Percentiles rank a stretch among this genome's conserved stretches.
phyloP scores from a whole-genome alignment of 2,329 filamentous ascomycete genomes.

The Penicillium sp. region DNA sequence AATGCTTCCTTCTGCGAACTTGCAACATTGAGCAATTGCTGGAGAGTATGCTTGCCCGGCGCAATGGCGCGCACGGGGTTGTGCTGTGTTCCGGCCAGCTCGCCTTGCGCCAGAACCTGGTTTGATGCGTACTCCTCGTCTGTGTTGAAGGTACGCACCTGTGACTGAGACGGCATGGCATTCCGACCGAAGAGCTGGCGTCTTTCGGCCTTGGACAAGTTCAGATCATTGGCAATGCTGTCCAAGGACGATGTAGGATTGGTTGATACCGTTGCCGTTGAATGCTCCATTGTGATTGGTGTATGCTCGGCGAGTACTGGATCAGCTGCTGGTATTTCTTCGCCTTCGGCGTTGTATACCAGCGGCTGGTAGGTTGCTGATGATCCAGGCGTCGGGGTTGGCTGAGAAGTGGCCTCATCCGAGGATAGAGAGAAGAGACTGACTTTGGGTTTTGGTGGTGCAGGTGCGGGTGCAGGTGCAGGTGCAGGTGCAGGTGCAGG shows the following conservation, averaged over 20 bases:
- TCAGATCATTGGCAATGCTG: constrained; percentile 71
- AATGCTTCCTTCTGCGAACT: constrained; percentile 79
- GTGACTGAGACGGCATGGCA: constrained; percentile 52
- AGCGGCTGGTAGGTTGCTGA: constrained; percentile 39
- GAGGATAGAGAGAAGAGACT: constrained; percentile 44
- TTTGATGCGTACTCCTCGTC: constrained; percentile 84
- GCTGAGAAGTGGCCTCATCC: constrained; percentile 20
- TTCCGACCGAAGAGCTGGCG: constrained; percentile 81
- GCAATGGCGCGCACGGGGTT: constrained; percentile 80
- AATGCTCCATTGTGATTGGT: not conserved
- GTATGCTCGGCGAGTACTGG: constrained; percentile 12
- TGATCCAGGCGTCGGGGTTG: constrained; percentile 7
- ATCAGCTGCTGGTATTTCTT: constrained; percentile 21
- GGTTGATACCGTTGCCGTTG: constrained; percentile 10
- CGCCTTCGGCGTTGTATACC: constrained; percentile 36
- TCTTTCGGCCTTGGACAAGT: constrained; percentile 71
- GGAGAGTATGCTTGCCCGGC: constrained; percentile 84
- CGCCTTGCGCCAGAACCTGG: constrained; percentile 64
- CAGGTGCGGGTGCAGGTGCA: constrained; percentile 5
- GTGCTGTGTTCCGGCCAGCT: constrained; percentile 56
- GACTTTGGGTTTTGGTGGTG: constrained; percentile 41
- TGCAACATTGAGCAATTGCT: constrained; percentile 81
- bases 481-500: constrained; percentile 15
- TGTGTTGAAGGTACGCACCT: constrained; percentile 82
- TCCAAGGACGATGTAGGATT: constrained; percentile 50